These are phyloP conservation scores for Cladophialophora chaetospira DNA, from an alignment of 2,329 filamentous ascomycete genomes.

Conservation along the genomic window DNA sequence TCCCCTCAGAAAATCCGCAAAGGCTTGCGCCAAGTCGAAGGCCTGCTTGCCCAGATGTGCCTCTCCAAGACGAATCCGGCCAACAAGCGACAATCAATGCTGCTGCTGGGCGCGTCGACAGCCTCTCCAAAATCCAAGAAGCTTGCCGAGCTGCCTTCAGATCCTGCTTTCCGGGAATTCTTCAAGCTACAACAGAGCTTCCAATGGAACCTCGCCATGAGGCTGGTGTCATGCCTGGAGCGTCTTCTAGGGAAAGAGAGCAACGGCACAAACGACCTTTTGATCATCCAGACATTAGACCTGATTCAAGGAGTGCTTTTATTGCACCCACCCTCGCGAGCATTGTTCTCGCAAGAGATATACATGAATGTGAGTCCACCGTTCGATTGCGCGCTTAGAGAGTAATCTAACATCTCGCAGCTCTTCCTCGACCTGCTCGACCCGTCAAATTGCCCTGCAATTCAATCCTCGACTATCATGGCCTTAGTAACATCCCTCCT, in stretches of 20 bases:
- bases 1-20: constrained; percentile 89
- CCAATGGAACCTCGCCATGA: constrained; percentile 92
- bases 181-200: constrained; percentile 97
- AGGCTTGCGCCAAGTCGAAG: constrained; percentile 90
- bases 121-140: constrained; percentile 56
- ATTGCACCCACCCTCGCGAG: constrained; percentile 85
- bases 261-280: constrained; percentile 79
- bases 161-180: constrained; percentile 92
- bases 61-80: constrained; percentile 58
- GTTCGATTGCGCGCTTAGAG: not conserved
- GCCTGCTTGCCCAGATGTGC: constrained; percentile 90
- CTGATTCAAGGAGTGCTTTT: constrained; percentile 85
- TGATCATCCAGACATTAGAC: constrained; percentile 86
- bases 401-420: constrained; percentile 40
- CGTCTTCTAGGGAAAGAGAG: constrained; percentile 79
- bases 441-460: constrained; percentile 84
- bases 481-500: constrained; percentile 88
- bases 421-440: constrained; percentile 93
- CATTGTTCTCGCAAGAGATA: constrained; percentile 82
- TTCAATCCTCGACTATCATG: constrained; percentile 86
- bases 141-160: constrained; percentile 70
- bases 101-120: constrained; percentile 42
- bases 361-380: constrained; percentile 76
- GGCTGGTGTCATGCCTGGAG: constrained; percentile 82
- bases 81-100: constrained; percentile 47